Base-by-base conservation (phyloP, 768 basidiomycete species). In the Lentinula aciculospora region DNA sequence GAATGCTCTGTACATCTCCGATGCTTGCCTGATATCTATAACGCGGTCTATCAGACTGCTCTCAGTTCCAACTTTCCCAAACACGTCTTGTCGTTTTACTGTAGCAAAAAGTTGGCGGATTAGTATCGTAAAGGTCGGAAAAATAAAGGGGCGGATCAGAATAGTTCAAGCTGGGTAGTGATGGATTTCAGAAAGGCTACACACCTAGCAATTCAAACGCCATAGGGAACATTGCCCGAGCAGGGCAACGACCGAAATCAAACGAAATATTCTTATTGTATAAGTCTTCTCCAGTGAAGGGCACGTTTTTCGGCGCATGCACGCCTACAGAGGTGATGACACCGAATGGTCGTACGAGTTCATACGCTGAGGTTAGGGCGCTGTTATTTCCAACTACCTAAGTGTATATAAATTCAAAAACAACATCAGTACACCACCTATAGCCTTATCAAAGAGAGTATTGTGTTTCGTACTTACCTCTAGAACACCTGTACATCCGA, bases 191-290 rank as follows among this genome's bases (percentile, higher is more conserved):
- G n/a, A n/a, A n/a, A n/a, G n/a, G n/a, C n/a, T 19, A 5, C 2
- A 60, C 74, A 77, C 80, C 74, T 29, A 93, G 70, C 28, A 92
- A 68, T 62, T 84, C 84, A 39, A 88, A 77, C 1, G 89, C 90
- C 57, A 80, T 68, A 9, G 86, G 85, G 63, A 92, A 84, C 80
- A 91, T 83, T 0, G 89, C 83, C 13, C 86, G 82, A 4, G 89
- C 88, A 15, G 89, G 90, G 62, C 89, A 92, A 8, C 89, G 82
- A 8, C 91, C 91, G 66, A 92, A 92, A 64, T 89, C 85, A 25
- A 90, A 74, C 0, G 86, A 88, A 6, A 90, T 78, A 67, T 92
- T 92, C 71, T 89, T 89, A 74, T 85, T 74, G 69, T 92, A 92
- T 57, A 85, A 65, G 42, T 85, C 74, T 8, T 72, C 69, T 2